These are phyloP conservation scores for Phytophthora litchii DNA, from an alignment of 352 stramenopile species.

Conservation along the genomic window DNA sequence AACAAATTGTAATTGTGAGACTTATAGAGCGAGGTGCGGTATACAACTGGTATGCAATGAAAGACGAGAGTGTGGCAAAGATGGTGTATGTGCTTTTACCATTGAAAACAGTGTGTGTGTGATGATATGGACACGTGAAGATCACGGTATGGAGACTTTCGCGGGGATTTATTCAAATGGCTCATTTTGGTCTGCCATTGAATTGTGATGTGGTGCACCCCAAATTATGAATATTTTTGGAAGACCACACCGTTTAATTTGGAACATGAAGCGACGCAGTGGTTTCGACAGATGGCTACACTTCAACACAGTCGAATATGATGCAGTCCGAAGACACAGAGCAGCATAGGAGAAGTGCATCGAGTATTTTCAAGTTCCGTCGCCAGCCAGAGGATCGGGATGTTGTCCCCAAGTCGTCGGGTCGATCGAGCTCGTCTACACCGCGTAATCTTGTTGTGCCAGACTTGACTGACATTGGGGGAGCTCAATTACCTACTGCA, in stretches of 20 bases:
- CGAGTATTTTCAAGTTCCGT: slow-evolving; percentile 50
- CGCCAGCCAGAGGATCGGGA: slow-evolving; percentile 15
- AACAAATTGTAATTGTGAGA: neutral
- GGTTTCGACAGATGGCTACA: slow-evolving; percentile 28
- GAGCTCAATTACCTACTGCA: slow-evolving; percentile 16
- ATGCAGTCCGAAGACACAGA: slow-evolving; percentile 15
- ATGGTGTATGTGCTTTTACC: slow-evolving; percentile 26
- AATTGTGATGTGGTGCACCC: slow-evolving; percentile 21
- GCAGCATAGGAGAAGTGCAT: slow-evolving; percentile 7
- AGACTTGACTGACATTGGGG: slow-evolving; percentile 29
- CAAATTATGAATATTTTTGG: slow-evolving; percentile 3
- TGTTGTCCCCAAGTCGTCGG: slow-evolving; percentile 27
- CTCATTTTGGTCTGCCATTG: neutral
- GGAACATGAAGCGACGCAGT: slow-evolving; percentile 32
- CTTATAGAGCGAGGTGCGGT: slow-evolving; percentile 1
- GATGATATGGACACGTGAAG: slow-evolving; percentile 16
- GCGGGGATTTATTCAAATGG: slow-evolving; percentile 35
- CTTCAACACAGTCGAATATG: neutral
- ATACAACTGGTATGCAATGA: slow-evolving; percentile 7
- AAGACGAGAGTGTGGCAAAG: slow-evolving; percentile 1
- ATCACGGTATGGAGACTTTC: slow-evolving; percentile 24
- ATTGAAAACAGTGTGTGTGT: slow-evolving; percentile 20
- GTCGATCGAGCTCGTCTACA: slow-evolving; percentile 22
- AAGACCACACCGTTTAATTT: slow-evolving; percentile 15
- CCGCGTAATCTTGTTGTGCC: slow-evolving; percentile 48